Base-by-base conservation (phyloP, 768 basidiomycete genomes). In the Clathrus columnatus region DNA sequence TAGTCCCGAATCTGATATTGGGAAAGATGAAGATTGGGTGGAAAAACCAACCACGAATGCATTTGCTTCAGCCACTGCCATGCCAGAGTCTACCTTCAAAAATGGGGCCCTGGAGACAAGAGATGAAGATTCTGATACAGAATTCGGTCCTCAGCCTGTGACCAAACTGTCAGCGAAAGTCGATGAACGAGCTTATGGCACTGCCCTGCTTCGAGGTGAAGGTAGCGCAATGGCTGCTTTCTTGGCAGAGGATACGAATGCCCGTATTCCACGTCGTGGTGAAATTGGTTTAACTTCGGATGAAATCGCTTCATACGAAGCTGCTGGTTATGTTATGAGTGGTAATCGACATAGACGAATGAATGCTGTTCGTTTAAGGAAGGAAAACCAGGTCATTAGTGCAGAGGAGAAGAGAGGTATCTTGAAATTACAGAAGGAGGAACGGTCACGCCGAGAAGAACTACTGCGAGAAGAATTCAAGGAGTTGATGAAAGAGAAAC, bases 371-470 rank as follows among this genome's bases (percentile, higher is more conserved):
- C 88, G 96, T 58, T 89, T 99, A 83, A 76, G 95, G 66, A 98
- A 98, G 77, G 96, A 99, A 75, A 97, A 99, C 73, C 96, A 99
- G 72, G 94, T 98, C 60, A 99, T 99, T 67, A 91, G 87, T 63
- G 93, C 95, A 1, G 96, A 98, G 71, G 96, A 99, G 78, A 98
- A 98, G 77, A 73, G 96, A 29, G 90, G 91, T 30, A 94, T 98
- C 57, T 67, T 98, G 67, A 95, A 96, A 71, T 64, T 97, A 69
- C 95, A 97, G 71, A 87, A 76, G 67, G 95, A 97, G 68, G 96
- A 99, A 73, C 82, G 87, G 68, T 84, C 86, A 69, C 83, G 94
- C 71, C 80, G 91, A 63, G 96, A 99, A 71, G 75, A 85, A 5
- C 84, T 92, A 62, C 75, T 98, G 60, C 76, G 93, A 55, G 88